These are phyloP conservation scores for Cryptococcus deneoformans DNA, from an alignment of 1,284 basidiomycete species.

Conservation along the genomic window DNA sequence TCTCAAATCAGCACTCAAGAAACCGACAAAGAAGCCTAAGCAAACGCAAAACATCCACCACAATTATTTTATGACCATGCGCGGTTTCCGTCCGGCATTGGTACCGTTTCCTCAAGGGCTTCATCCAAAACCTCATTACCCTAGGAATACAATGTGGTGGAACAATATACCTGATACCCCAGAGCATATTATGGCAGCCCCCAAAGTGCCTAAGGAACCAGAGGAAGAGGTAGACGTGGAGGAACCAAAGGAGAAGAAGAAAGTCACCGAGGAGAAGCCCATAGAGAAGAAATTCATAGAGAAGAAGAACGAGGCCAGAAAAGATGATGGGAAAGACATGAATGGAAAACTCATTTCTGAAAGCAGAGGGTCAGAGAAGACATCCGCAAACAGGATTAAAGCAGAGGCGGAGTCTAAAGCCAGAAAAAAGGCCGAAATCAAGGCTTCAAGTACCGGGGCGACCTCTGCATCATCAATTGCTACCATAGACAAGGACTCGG, in stretches of 20 bases:
- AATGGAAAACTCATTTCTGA: background rate
- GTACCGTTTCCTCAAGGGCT: constrained; percentile 38
- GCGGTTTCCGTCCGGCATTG: constrained; percentile 27
- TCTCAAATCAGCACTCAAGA: constrained; percentile 34
- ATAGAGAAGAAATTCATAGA: background rate
- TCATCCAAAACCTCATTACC: constrained; percentile 32
- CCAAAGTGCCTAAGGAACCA: constrained; percentile 21
- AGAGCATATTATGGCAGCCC: constrained; percentile 34
- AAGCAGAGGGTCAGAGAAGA: constrained; percentile 8
- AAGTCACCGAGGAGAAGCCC: constrained; percentile 7
- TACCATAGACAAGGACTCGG: too few species aligned
- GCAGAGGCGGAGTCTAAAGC: constrained; percentile 15
- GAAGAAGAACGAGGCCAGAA: constrained; percentile 4
- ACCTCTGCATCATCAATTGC: background rate
- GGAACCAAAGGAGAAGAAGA: constrained; percentile 5
- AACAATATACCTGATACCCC: constrained; percentile 34
- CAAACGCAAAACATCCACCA: constrained; percentile 35
- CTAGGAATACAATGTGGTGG: constrained; percentile 34
- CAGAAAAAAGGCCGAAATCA: constrained; percentile 8
- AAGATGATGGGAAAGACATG: constrained; percentile 1
- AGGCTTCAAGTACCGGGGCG: background rate
- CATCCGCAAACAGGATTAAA: constrained; percentile 10
- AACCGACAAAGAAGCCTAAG: constrained; percentile 31
- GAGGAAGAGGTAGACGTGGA: constrained; percentile 9
- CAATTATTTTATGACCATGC: constrained; percentile 39